Conservation (phyloP, 352 stramenopile species). For the Thalassiosira gravida region DNA sequence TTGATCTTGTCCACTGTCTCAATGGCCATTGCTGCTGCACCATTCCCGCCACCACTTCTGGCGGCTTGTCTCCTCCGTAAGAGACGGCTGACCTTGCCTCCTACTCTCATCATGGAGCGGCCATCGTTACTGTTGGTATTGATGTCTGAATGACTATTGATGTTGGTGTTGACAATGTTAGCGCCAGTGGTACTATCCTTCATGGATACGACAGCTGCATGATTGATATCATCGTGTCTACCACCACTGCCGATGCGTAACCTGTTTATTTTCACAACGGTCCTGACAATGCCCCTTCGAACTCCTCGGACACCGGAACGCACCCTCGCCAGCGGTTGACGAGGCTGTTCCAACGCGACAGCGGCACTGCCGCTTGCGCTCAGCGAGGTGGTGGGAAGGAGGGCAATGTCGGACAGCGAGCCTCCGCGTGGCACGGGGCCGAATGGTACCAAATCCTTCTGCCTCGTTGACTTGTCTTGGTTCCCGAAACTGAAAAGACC, state of each 20-base stretch:
- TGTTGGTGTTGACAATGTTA: neutral
- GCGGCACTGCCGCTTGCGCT: too few relatives aligned
- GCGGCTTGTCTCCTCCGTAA: too few relatives aligned
- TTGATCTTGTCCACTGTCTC: neutral
- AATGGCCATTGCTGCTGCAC: neutral
- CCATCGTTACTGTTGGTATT: neutral
- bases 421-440: neutral
- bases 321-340: neutral
- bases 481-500: neutral
- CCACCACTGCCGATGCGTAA: too few relatives aligned
- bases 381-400: too few relatives aligned
- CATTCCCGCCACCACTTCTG: neutral
- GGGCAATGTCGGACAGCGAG: neutral
- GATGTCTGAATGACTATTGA: too few relatives aligned
- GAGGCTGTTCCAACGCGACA: neutral
- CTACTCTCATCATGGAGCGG: neutral
- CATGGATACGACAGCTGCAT: too few relatives aligned
- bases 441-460: neutral
- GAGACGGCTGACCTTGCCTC: neutral
- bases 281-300: too few relatives aligned
- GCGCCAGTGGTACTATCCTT: neutral
- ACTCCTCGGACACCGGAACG: neutral
- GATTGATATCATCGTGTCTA: too few relatives aligned
- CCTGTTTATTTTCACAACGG: too few relatives aligned
- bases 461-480: neutral